phyloP scores from a whole-genome alignment of 2,329 filamentous ascomycete genomes.

The Calonectria hongkongensis region DNA sequence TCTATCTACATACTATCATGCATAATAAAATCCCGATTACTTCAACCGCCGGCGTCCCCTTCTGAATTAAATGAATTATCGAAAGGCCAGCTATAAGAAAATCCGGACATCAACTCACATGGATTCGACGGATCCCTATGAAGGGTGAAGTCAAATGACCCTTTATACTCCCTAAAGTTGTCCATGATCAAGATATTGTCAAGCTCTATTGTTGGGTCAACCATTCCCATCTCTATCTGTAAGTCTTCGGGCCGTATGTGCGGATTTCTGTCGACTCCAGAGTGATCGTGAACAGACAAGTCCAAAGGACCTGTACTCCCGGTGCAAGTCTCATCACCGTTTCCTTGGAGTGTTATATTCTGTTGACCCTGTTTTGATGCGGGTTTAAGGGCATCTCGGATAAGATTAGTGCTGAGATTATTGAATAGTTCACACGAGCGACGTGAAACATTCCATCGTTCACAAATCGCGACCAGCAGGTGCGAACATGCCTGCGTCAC shows the following conservation, averaged over 20 bases:
- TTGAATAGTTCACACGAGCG: constrained; percentile 36
- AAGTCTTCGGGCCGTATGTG: background rate
- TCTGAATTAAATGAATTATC: no score
- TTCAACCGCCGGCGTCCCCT: no score
- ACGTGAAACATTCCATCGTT: constrained; percentile 35
- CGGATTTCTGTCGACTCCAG: background rate
- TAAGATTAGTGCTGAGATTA: constrained; percentile 28
- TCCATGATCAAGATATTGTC: constrained; percentile 35
- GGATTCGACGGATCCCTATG: background rate
- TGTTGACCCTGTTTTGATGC: background rate
- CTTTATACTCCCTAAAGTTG: constrained; percentile 20
- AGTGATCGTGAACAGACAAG: background rate
- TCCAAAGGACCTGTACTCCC: background rate
- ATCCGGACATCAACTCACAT: no score
- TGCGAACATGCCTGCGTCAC: constrained; percentile 28
- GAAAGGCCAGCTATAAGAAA: no score
- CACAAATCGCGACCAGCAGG: constrained; percentile 36
- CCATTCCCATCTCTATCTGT: background rate
- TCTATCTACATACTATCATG: no score
- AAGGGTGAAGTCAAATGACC: constrained; percentile 20
- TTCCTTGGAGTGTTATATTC: background rate
- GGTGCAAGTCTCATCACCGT: background rate
- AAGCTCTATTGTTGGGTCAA: background rate
- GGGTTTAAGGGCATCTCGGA: constrained; percentile 14
- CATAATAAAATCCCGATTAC: no score